phyloP scores from a whole-genome alignment of 495 filamentous ascomycete species.

The Pseudevernia furfuracea region DNA sequence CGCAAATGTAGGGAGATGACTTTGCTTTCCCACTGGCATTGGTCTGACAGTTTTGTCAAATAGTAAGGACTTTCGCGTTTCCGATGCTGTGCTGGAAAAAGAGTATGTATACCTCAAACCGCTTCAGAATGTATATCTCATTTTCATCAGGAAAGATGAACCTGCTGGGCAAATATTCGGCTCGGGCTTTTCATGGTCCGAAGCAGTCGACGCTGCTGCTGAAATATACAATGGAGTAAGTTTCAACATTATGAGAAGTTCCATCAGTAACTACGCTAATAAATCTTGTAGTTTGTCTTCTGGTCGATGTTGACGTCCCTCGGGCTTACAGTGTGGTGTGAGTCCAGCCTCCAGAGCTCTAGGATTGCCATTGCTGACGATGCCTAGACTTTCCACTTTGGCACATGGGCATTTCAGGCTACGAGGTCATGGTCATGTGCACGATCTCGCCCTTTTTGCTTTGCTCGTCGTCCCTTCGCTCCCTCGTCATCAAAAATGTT shows the following conservation, averaged over 20 bases:
- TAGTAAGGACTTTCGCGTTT: conserved; percentile 50
- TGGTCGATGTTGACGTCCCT: conserved; percentile 91
- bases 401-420: conserved; percentile 99
- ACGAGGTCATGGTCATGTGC: conserved; percentile 79
- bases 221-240: conserved; percentile 89
- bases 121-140: conserved; percentile 22
- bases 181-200: conserved; percentile 62
- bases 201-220: conserved; percentile 71
- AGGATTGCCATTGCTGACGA: conserved; percentile 1
- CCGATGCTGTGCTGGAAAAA: conserved; percentile 78
- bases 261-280: conserved; percentile 27
- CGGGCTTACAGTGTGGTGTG: conserved; percentile 88
- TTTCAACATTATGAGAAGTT: conserved; percentile 20
- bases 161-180: conserved; percentile 62
- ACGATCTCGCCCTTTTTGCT: conserved; percentile 82
- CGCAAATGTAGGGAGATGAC: conserved; percentile 47
- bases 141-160: conserved; percentile 60
- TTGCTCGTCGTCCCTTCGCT: conserved; percentile 58
- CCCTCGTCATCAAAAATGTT: conserved; percentile 58
- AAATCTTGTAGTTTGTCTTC: conserved; percentile 67
- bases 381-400: conserved; percentile 86
- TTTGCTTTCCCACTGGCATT: conserved; percentile 24
- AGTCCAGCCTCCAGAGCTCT: conserved; percentile 31
- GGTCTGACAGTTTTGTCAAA: conserved; percentile 26
- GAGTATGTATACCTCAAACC: conserved; percentile 52